Base-by-base conservation (phyloP, 768 basidiomycete species). In the Chalciporus piperatus region DNA sequence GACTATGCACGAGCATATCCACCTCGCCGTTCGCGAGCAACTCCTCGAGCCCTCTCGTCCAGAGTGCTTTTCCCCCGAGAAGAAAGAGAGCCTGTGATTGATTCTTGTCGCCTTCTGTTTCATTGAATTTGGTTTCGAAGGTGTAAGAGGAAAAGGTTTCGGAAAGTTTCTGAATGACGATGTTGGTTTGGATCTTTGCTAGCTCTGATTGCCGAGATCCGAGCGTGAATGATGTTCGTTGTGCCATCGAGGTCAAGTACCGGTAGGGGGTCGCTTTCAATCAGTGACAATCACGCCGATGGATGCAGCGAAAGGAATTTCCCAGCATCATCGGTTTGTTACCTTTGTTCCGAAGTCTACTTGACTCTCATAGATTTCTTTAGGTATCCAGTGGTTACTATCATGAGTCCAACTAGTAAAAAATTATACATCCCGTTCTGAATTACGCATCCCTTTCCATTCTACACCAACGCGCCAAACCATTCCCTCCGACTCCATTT, bases 1-100 rank as follows among this genome's bases (percentile, higher is more conserved):
- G 75, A 32, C 81, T 84, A 71, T 99, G 96, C 17, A 98, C 84
- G 60, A 99, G 82, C 78, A 98, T 84, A 67, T 99, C 97, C 44
- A 95, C 87, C 12, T 77, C 73, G 27, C 78, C 72, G 40, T 84
- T 77, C 48, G 82, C 76, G 54, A 99, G 73, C 40, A 84, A 85
- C 17, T 89, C 87, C 66, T 99, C 97, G 48, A 99, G 83, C 60
- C 98, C 96, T 60, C 92, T 90, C 33, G 97, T 99, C 97, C 97
- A 99, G 25, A 98, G 70, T 0, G 89, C 80, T 66, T 92, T 92
- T n/a, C 91, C 92, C 35, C 93, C 93, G 14, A 97, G 73, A 9
- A 94, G 76, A 70, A 95, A 95, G 16, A 97, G 75, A n/a, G 83
- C 81, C 57, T 92, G 87, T 1, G 86, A 83, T 70, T 95, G 92